Percentiles rank a stretch among this genome's conserved stretches.
Conservation (phyloP, 495 filamentous ascomycete species). For the Neurospora sp. region DNA sequence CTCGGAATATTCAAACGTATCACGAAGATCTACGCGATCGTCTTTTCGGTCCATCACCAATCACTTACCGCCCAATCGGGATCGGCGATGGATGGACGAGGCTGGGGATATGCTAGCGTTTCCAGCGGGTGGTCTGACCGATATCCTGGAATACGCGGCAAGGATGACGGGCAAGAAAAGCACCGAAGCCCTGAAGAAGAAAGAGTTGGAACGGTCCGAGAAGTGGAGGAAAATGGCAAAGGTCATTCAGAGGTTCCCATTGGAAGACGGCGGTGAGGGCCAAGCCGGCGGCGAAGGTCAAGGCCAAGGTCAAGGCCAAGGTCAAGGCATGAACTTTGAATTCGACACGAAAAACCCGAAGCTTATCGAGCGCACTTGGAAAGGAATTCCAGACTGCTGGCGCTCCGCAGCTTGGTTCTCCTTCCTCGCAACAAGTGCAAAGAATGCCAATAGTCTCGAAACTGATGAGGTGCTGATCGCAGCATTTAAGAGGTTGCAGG, state of each 20-base stretch:
- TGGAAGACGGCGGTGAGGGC: background rate
- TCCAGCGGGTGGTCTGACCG: conserved; percentile 54
- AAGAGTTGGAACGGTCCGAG: conserved; percentile 75
- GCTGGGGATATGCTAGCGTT: conserved; percentile 78
- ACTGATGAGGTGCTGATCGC: conserved; percentile 62
- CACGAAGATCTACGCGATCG: conserved; percentile 45
- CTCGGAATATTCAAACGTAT: conserved; percentile 40
- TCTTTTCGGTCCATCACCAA: conserved; percentile 58
- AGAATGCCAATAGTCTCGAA: conserved; percentile 44
- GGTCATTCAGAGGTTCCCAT: conserved; percentile 36
- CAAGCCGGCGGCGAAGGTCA: background rate
- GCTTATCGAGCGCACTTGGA: conserved; percentile 87
- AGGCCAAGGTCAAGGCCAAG: conserved; percentile 56
- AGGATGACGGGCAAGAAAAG: conserved; percentile 39
- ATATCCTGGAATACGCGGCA: conserved; percentile 45
- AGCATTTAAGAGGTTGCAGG: conserved; percentile 57
- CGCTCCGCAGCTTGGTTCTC: conserved; percentile 88
- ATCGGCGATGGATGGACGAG: conserved; percentile 68
- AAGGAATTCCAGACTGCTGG: conserved; percentile 97
- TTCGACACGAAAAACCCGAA: conserved; percentile 81
- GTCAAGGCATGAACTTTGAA: conserved; percentile 80
- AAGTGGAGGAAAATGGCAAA: conserved; percentile 98
- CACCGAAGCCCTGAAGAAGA: conserved; percentile 53
- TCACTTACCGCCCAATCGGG: conserved; percentile 62
- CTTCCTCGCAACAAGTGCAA: conserved; percentile 80